Base-by-base conservation (phyloP, 345 rosid genomes). In the Diplotaxis tenuifolia region DNA sequence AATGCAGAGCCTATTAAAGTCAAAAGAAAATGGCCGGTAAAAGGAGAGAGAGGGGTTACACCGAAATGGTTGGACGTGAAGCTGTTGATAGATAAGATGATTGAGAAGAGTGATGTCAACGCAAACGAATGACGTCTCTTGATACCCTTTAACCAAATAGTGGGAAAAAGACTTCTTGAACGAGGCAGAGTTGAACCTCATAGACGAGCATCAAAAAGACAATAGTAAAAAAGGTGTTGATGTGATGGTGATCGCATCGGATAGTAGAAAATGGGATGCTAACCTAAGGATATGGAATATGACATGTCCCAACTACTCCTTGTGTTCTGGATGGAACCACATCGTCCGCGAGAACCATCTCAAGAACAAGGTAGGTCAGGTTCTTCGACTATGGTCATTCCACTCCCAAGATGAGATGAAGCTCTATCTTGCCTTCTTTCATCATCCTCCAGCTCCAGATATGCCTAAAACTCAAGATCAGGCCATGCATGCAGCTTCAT, bases 261-360 rank as follows among this genome's bases (percentile, higher is more conserved):
- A 0, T 0, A 18, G 52, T 50, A 0, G 1, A 12, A 2, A 2
- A 0, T 67, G 77, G 59, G 0, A 29, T 0, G 54, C 68, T 50
- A 74, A 36, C 23, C 16, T 67, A 0, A 74, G 68, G 55, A 67
- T 32, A 60, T 74, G 73, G 78, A 9, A 67, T 19, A 75, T 67
- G 68, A 9, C 0, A 2, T 5, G 3, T 60, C 4, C 47, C 16
- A 23, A 60, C 11, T 75, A 75, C 56, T 23, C 0, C 45, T 25
- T 67, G 4, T 22, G 25, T 25, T 0, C 55, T 0, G 63, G 78
- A 9, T 75, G 78, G 78, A n/a, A 14, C 18, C 0, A 18, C 0
- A 55, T 52, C 31, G 4, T 14, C 16, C 1, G 0, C 16, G 0
- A 4, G 5, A 16, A 49, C 67, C 0, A 0, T 2, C 52, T 58